Evolutionary conservation across 2,329 filamentous ascomycete species (phyloP).

Genomic region (Fusarium sp.): DNA sequence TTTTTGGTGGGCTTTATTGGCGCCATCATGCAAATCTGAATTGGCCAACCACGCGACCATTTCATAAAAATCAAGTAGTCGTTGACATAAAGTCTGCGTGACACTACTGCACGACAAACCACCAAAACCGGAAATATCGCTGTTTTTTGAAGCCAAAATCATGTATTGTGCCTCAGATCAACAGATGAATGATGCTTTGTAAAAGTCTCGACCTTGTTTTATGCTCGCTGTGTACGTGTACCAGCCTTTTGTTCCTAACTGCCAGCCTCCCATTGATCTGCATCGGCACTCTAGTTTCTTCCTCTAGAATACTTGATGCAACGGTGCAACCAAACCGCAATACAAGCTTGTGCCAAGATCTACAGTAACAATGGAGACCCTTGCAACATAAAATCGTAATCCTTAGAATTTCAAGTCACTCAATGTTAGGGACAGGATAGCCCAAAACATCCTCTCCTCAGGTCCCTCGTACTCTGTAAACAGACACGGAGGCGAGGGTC

Average conservation of each 20-base stretch:
- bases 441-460: conserved; percentile 31
- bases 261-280: conserved; percentile 19
- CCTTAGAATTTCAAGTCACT: conserved; percentile 7
- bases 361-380: conserved; percentile 11
- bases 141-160: conserved; percentile 12
- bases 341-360: conserved; percentile 17
- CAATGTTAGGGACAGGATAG: conserved; percentile 16
- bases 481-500: background rate
- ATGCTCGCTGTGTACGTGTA: background rate
- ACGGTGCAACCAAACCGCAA: background rate
- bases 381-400: conserved; percentile 12
- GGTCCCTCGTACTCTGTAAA: conserved; percentile 2
- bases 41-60: conserved; percentile 20
- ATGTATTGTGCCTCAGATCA: conserved; percentile 21
- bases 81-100: conserved; percentile 26
- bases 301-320: background rate
- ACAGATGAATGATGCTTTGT: conserved; percentile 16
- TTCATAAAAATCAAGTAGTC: conserved; percentile 11
- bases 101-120: conserved; percentile 23
- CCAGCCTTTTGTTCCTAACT: conserved; percentile 3
- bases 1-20: conserved; percentile 1
- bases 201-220: conserved; percentile 1
- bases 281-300: background rate
- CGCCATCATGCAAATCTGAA: background rate
- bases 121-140: conserved; percentile 28